Conservation (phyloP, 768 basidiomycete species). For the Clitopilus passeckerianus region DNA sequence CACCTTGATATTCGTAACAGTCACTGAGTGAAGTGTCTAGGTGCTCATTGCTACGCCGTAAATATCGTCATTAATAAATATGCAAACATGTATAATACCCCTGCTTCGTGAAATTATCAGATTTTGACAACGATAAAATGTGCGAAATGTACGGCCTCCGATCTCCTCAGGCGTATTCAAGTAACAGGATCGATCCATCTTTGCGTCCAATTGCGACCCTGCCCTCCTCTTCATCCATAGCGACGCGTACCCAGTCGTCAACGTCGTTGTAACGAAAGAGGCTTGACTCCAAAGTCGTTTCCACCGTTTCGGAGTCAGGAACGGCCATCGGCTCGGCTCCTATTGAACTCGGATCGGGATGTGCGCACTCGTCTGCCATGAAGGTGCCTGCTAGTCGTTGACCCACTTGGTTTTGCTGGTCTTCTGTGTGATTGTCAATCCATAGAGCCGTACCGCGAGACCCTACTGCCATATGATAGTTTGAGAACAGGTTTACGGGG, state of each 20-base stretch:
- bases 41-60: slow-evolving; percentile 42
- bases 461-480: slow-evolving; percentile 50
- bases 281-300: slow-evolving; percentile 27
- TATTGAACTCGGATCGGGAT: background rate
- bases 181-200: slow-evolving; percentile 46
- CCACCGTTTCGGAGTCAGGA: slow-evolving; percentile 17
- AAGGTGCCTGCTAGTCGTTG: slow-evolving; percentile 55
- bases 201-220: slow-evolving; percentile 35
- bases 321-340: slow-evolving; percentile 17
- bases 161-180: slow-evolving; percentile 37
- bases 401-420: slow-evolving; percentile 41
- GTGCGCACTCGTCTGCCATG: slow-evolving; percentile 4
- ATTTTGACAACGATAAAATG: no score
- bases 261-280: slow-evolving; percentile 41
- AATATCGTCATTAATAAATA: background rate
- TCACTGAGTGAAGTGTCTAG: slow-evolving; percentile 20
- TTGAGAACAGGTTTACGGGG: slow-evolving; percentile 53
- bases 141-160: background rate
- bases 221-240: slow-evolving; percentile 43
- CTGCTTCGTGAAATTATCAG: background rate
- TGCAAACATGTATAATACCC: background rate
- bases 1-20: no score
- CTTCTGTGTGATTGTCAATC: slow-evolving; percentile 60
- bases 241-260: slow-evolving; percentile 45
- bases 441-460: slow-evolving; percentile 59